Evolutionary conservation across 371 early-diverging fungal genomes (phyloP), one percentile per base, ranked within the genome.

Genomic region (Circinella umbellata): DNA sequence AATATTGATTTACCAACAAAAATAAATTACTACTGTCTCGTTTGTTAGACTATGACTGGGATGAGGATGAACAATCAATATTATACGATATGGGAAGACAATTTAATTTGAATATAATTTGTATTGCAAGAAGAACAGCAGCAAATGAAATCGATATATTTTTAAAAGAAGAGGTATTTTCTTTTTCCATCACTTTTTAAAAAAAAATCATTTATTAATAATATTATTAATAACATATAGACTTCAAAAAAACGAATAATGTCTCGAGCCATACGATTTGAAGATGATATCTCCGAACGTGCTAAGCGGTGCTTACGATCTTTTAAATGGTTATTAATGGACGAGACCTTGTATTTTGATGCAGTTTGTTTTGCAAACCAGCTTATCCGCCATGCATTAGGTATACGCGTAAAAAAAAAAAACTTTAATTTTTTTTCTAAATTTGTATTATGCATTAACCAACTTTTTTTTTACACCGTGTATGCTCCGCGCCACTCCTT

Each of bases 21-120:
- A 27, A 27, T 1, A 46, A 6, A n/a, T 39, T 46, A 35, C 17
- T 49, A 20, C 49, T 38, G 42, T 39, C 46, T 9, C 36, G 11
- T 48, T 63, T 17, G 20, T 62, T 27, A 75, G 75, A 63, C 4
- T 73, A 69, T 72, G 66, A 69, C 17, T 74, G 77, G 20, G 77
- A 77, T 20, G 62, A 66, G 14, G 70, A 73, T 8, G 77, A 77
- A 49, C 64, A 67, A 47, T 8, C 35, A 9, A 55, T 77, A 15
- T 42, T 77, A 11, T 35, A 66, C 38, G 68, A 66, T 9, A 65
- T 77, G 48, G 74, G 77, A 47, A 71, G 62, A 64, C 61, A 74
- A 20, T 65, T 63, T 39, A 60, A 49, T 0, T 54, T 77, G 3
- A 53, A 73, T 35, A 77, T 72, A 68, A 37, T 37, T 15, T 36